Conservation (phyloP, 2,329 filamentous ascomycete genomes). For the Fusarium sp. region DNA sequence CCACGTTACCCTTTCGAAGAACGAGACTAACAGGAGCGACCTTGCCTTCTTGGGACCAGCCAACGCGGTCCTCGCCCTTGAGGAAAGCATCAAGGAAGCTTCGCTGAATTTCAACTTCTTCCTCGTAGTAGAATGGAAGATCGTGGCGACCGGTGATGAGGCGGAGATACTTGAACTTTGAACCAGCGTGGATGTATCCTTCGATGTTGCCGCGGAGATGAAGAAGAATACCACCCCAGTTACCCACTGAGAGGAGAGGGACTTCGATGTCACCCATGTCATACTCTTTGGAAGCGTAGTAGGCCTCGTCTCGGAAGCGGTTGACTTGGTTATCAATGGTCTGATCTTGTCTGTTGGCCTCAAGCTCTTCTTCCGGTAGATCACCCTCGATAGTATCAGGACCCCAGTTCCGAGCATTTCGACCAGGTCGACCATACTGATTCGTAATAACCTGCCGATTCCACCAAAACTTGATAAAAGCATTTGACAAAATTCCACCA, state of each 20-base stretch:
- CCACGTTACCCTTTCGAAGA: constrained; percentile 74
- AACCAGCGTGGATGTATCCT: constrained; percentile 72
- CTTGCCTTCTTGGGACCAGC: constrained; percentile 69
- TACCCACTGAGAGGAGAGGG: constrained; percentile 73
- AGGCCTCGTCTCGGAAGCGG: constrained; percentile 70
- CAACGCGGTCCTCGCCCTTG: constrained; percentile 71
- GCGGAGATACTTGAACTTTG: constrained; percentile 74
- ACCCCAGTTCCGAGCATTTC: constrained; percentile 64
- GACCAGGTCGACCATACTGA: constrained; percentile 71
- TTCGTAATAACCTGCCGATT: constrained; percentile 57
- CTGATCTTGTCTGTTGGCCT: constrained; percentile 61
- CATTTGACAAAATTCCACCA: constrained; percentile 70
- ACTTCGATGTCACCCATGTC: constrained; percentile 74
- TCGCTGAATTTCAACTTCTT: constrained; percentile 75
- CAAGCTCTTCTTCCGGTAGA: constrained; percentile 63
- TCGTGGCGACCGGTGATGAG: constrained; percentile 79
- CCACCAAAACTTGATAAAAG: constrained; percentile 60
- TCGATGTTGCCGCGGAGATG: constrained; percentile 77
- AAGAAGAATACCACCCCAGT: constrained; percentile 77
- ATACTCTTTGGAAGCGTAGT: constrained; percentile 75
- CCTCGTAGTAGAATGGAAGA: constrained; percentile 77
- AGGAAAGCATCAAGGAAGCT: constrained; percentile 79
- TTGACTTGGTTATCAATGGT: constrained; percentile 60
- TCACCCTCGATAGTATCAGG: constrained; percentile 69
- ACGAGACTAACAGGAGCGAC: constrained; percentile 70